phyloP scores from a whole-genome alignment of 192 early-diverging fungal genomes.

The Piromyces finnis region DNA sequence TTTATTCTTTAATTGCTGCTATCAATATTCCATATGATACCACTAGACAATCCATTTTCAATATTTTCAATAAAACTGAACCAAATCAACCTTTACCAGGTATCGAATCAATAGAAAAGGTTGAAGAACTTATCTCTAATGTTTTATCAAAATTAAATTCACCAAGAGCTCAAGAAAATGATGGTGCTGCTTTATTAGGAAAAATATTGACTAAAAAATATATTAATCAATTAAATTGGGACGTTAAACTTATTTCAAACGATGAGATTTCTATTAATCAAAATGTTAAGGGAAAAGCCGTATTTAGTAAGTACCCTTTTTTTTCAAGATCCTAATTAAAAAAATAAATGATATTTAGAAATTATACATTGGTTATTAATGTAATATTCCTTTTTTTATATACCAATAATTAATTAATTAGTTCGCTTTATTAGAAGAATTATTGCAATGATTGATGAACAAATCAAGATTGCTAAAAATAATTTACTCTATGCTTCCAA shows the following conservation, averaged over 20 bases:
- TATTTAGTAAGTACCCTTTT: background rate
- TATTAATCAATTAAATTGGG: background rate
- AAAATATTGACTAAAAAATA: background rate
- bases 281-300: background rate
- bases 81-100: constrained; percentile 50
- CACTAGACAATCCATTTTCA: constrained; percentile 18
- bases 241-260: background rate
- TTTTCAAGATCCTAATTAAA: no score
- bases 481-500: background rate
- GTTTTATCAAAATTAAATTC: constrained; percentile 19
- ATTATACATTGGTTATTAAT: no score
- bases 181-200: background rate
- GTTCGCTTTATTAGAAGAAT: background rate
- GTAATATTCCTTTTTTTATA: no score
- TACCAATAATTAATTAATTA: no score
- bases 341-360: no score
- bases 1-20: constrained; percentile 5
- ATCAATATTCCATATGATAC: background rate
- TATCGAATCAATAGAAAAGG: constrained; percentile 43
- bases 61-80: constrained; percentile 44
- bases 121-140: constrained; percentile 50
- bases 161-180: constrained; percentile 4
- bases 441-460: background rate
- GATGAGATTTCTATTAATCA: background rate
- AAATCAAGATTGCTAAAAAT: background rate